Evolutionary conservation across 306 rosid species (phyloP).

Genomic region (Mimosa pudica): DNA sequence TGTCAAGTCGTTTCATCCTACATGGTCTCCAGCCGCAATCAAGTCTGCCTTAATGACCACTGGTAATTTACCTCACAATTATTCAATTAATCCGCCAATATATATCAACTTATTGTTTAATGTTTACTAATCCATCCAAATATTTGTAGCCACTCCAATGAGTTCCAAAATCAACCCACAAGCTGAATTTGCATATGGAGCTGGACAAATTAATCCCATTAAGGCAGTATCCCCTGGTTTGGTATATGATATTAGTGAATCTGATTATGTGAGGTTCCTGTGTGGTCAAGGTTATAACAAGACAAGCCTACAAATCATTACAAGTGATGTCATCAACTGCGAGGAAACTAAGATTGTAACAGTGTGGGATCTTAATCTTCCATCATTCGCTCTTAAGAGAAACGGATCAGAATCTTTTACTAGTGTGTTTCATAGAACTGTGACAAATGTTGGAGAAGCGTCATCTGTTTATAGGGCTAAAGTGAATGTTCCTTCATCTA

Average conservation of each 20-base stretch:
- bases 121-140: not conserved
- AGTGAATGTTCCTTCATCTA: not conserved
- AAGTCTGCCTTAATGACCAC: slow-evolving; percentile 45
- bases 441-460: not conserved
- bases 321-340: not conserved
- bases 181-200: slow-evolving; percentile 43
- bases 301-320: not conserved
- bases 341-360: not conserved
- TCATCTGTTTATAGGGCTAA: not conserved
- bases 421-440: not conserved
- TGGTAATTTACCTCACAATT: slow-evolving; percentile 13
- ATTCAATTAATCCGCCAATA: not conserved
- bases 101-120: not conserved
- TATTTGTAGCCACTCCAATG: slow-evolving; percentile 28
- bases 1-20: slow-evolving; percentile 43
- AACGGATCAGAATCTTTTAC: not conserved
- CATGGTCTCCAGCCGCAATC: slow-evolving; percentile 49
- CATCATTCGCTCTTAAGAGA: slow-evolving; percentile 31
- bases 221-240: slow-evolving; percentile 38
- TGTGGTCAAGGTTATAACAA: slow-evolving; percentile 43
- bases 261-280: slow-evolving; percentile 33
- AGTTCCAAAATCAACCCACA: slow-evolving; percentile 15
- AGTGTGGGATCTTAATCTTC: slow-evolving; percentile 40
- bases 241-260: slow-evolving; percentile 21
- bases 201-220: slow-evolving; percentile 40